phyloP scores from a whole-genome alignment of 1,139 yeast genomes.

The Hyphopichia buzzinii region DNA sequence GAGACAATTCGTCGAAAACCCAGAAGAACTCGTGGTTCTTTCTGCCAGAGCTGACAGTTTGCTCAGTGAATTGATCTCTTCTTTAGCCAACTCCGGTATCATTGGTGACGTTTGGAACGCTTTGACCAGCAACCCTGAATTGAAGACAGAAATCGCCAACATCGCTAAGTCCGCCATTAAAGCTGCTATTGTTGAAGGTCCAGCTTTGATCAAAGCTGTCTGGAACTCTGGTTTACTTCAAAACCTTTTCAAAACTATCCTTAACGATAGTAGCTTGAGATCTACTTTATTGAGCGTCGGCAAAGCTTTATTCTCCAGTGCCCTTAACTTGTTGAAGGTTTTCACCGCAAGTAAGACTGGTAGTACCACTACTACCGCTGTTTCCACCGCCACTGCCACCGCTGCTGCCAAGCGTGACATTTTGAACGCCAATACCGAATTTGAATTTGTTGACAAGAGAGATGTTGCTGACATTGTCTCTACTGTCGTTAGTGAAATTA shows the following conservation, averaged over 20 bases:
- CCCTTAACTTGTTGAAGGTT: conserved; percentile 26
- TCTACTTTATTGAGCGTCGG: conserved; percentile 35
- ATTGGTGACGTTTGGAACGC: conserved; percentile 36
- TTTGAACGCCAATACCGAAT: conserved; percentile 8
- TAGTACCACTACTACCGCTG: conserved; percentile 16
- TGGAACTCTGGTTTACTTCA: conserved; percentile 45
- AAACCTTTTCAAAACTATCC: conserved; percentile 30
- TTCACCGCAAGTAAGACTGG: conserved; percentile 13
- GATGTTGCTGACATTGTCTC: conserved; percentile 30
- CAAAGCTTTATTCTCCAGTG: conserved; percentile 33
- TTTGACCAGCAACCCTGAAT: conserved; percentile 31
- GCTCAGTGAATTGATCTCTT: conserved; percentile 35
- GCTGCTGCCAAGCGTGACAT: conserved; percentile 11
- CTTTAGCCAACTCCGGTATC: conserved; percentile 41
- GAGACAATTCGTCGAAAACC: conserved; percentile 33
- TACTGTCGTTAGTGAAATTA: conserved; percentile 27
- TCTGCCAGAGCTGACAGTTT: conserved; percentile 40
- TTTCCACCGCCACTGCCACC: conserved; percentile 17
- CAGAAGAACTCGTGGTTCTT: conserved; percentile 26
- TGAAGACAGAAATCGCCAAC: conserved; percentile 24
- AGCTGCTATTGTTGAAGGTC: conserved; percentile 41
- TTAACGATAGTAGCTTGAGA: conserved; percentile 36
- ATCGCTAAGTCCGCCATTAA: conserved; percentile 34
- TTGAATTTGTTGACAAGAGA: conserved; percentile 36
- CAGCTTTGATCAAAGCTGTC: conserved; percentile 42